Conservation (phyloP, 2,329 filamentous ascomycete species). For the Orbilia quercus region DNA sequence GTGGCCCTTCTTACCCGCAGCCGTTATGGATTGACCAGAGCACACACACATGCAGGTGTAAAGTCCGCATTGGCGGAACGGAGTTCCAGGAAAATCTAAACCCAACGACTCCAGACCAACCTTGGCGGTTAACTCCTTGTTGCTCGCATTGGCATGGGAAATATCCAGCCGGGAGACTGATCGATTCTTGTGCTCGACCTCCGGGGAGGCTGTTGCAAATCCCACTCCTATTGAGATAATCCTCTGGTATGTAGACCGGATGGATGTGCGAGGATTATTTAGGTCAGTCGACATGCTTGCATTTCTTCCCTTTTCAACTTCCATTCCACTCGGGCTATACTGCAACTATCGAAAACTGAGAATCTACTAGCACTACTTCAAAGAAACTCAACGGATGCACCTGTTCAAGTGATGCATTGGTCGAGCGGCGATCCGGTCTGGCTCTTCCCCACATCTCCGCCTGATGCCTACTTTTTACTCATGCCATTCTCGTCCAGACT, state of each 20-base stretch:
- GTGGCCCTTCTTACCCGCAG: slow-evolving; percentile 49
- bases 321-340: slow-evolving; percentile 23
- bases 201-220: neutral
- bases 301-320: slow-evolving; percentile 1
- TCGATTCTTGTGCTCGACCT: neutral
- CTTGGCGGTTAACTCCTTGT: slow-evolving; percentile 26
- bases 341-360: neutral
- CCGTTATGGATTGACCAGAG: slow-evolving; percentile 54
- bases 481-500: slow-evolving; percentile 54
- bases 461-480: slow-evolving; percentile 57
- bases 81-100: slow-evolving; percentile 56
- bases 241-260: slow-evolving; percentile 7
- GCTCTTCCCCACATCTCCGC: slow-evolving; percentile 45
- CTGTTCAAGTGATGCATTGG: slow-evolving; percentile 44
- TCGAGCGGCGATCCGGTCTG: slow-evolving; percentile 25
- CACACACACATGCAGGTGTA: slow-evolving; percentile 53
- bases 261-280: slow-evolving; percentile 2
- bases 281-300: slow-evolving; percentile 8
- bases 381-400: slow-evolving; percentile 18
- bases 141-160: slow-evolving; percentile 32
- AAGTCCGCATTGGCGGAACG: slow-evolving; percentile 55
- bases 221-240: too few relatives aligned
- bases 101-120: slow-evolving; percentile 40
- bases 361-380: slow-evolving; percentile 7
- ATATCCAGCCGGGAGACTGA: slow-evolving; percentile 15